A percentile compares a stretch with the other conserved stretches of the same genome.
phyloP scores from a whole-genome alignment of 192 early-diverging fungal species.

The Spinellus fusiger region DNA sequence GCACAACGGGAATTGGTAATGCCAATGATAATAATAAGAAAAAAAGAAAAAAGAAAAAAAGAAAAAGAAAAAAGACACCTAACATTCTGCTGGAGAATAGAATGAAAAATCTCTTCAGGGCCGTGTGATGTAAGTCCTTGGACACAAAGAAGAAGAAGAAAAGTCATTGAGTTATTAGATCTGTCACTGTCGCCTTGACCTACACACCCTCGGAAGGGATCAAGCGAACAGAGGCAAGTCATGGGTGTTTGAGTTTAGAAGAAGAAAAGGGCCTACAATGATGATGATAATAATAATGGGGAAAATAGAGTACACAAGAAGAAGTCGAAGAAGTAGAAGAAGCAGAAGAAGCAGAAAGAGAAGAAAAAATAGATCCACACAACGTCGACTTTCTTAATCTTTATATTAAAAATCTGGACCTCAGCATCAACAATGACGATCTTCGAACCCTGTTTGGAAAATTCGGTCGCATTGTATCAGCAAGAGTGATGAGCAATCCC shows the following conservation, averaged over 20 bases:
- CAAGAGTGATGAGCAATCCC: slow-evolving; percentile 81
- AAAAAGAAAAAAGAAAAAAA: background rate
- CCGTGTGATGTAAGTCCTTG: slow-evolving; percentile 5
- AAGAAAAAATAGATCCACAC: slow-evolving; percentile 17
- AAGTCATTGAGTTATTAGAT: too few species aligned
- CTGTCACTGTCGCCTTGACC: too few species aligned
- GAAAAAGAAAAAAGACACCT: too few species aligned
- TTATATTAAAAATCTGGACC: slow-evolving; percentile 97
- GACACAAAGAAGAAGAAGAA: background rate
- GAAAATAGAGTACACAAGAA: too few species aligned
- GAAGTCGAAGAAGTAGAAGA: too few species aligned
- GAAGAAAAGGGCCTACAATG: too few species aligned
- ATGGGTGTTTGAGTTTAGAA: slow-evolving; percentile 1
- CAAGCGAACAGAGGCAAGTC: background rate
- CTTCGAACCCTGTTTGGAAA: slow-evolving; percentile 85
- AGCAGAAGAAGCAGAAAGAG: background rate
- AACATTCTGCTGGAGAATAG: background rate
- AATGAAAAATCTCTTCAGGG: slow-evolving; percentile 3
- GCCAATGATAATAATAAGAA: background rate
- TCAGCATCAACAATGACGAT: slow-evolving; percentile 86
- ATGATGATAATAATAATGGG: too few species aligned
- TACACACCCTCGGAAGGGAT: background rate
- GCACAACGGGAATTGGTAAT: slow-evolving; percentile 30
- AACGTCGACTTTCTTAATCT: slow-evolving; percentile 64
- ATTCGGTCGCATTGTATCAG: slow-evolving; percentile 85